Evolutionary conservation across 176 grass and related monocot species (phyloP).

Genomic region (Puccinellia tenuiflora): DNA sequence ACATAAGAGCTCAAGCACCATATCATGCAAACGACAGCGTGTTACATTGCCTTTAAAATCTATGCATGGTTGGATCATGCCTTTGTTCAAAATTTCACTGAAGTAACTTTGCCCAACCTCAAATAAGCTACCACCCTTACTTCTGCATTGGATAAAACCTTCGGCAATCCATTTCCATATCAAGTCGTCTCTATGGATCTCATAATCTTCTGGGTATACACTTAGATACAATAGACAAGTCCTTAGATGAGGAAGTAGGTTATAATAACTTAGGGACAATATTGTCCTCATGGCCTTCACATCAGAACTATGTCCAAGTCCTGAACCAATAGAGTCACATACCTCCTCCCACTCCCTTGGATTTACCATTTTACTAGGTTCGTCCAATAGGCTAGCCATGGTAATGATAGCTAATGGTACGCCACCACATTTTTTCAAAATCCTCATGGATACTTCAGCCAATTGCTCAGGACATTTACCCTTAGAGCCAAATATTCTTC

Average conservation of each 20-base stretch:
- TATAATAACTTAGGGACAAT: not conserved
- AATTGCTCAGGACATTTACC: not conserved
- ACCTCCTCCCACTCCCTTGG: not conserved
- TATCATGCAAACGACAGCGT: slow-evolving; percentile 1
- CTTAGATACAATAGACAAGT: not conserved
- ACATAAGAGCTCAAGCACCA: slow-evolving; percentile 5
- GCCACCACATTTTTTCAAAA: not conserved
- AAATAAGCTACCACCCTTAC: not conserved
- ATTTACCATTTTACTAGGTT: not conserved
- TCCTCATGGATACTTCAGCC: not conserved
- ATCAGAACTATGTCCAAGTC: not conserved
- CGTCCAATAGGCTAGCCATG: not conserved
- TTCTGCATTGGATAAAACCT: not conserved
- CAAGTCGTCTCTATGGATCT: not conserved
- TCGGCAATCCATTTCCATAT: not conserved
- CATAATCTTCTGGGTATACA: not conserved
- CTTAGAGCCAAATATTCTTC: not conserved
- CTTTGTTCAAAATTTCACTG: not conserved
- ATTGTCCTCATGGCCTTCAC: not conserved
- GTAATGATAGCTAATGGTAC: not conserved
- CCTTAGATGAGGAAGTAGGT: not conserved
- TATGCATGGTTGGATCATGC: not conserved
- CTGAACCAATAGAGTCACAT: not conserved
- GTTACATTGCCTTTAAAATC: not conserved
- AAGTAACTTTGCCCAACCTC: not conserved